These are phyloP conservation scores for Kluyveromyces marxianus DNA, from an alignment of 1,139 yeast species.

Conservation along the genomic window DNA sequence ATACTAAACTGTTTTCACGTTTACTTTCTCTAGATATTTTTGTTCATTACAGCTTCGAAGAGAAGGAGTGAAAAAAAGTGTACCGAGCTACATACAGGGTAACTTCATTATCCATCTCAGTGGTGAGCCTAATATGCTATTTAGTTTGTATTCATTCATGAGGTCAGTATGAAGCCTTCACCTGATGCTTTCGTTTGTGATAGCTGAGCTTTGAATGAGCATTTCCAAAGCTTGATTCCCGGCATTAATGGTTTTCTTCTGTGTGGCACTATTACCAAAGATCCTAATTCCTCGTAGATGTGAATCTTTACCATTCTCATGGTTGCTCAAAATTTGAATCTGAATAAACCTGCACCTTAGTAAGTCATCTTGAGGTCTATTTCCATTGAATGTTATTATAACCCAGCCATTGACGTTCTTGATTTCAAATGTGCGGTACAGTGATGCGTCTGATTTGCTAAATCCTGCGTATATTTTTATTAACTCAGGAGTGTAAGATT, in stretches of 20 bases:
- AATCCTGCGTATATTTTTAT: slow-evolving; percentile 73
- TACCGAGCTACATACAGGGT: too few species aligned
- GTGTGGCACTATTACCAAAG: slow-evolving; percentile 34
- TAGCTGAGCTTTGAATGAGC: background rate
- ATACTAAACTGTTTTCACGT: too few species aligned
- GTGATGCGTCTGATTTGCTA: slow-evolving; percentile 75
- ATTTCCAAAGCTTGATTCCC: background rate
- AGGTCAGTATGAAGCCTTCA: background rate
- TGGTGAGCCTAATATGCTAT: too few species aligned
- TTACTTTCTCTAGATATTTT: too few species aligned
- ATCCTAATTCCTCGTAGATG: slow-evolving; percentile 71
- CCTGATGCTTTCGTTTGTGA: background rate
- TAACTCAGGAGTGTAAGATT: slow-evolving; percentile 83
- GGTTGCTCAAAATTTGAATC: slow-evolving; percentile 67
- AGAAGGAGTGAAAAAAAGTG: too few species aligned
- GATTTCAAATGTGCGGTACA: slow-evolving; percentile 61
- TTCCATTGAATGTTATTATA: slow-evolving; percentile 58
- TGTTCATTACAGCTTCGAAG: too few species aligned
- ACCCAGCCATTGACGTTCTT: slow-evolving; percentile 84
- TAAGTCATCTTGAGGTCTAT: slow-evolving; percentile 45
- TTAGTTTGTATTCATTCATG: too few species aligned
- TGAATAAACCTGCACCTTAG: slow-evolving; percentile 70
- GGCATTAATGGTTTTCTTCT: background rate
- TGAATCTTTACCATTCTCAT: slow-evolving; percentile 94
- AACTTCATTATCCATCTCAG: too few species aligned